A percentile compares a stretch with the other conserved stretches of the same genome.
Conservation (phyloP, 2,329 filamentous ascomycete species). For the Setomelanomma holmii region DNA sequence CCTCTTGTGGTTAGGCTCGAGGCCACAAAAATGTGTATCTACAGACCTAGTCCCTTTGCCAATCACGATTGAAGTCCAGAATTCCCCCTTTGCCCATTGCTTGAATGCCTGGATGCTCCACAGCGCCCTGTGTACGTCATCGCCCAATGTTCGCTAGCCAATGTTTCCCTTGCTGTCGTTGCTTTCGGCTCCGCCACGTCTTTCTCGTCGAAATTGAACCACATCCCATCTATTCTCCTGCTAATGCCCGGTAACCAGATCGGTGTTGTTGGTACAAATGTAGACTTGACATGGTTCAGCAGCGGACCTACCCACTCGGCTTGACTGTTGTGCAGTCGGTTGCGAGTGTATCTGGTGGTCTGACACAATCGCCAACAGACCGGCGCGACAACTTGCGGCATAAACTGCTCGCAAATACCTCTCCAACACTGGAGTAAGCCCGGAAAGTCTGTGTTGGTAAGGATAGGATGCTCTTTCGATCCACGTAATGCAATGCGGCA, state of each 20-base stretch:
- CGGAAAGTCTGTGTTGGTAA: background rate
- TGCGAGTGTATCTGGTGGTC: background rate
- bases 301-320: background rate
- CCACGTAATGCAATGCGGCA: background rate
- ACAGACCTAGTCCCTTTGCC: too few relatives aligned
- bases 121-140: too few relatives aligned
- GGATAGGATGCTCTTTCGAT: background rate
- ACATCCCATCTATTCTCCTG: background rate
- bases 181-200: too few relatives aligned
- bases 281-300: background rate
- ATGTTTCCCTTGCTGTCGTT: too few relatives aligned
- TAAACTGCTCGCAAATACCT: background rate
- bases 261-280: background rate
- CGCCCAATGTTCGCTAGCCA: too few relatives aligned
- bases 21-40: too few relatives aligned
- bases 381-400: background rate
- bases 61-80: too few relatives aligned
- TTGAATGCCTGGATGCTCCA: too few relatives aligned
- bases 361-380: too few relatives aligned
- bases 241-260: background rate
- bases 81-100: too few relatives aligned
- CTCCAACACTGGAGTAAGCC: background rate
- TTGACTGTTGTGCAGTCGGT: background rate
- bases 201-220: background rate
- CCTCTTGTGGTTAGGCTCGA: constrained; percentile 3